These are phyloP conservation scores for Penicillium sp. DNA, from an alignment of 2,329 filamentous ascomycete genomes.

Conservation along the genomic window DNA sequence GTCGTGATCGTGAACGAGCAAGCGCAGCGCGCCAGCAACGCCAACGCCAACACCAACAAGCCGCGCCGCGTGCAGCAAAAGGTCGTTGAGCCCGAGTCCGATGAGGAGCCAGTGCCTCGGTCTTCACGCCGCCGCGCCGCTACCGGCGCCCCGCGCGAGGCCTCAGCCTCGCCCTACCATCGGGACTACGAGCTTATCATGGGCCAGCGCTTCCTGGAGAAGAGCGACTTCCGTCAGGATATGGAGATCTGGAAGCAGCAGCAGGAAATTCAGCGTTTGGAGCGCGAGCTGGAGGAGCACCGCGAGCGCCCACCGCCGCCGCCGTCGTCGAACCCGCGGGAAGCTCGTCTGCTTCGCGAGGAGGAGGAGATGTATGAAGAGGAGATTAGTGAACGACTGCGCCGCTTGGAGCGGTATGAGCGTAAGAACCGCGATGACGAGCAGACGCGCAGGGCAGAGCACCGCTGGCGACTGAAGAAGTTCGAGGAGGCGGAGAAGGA, in stretches of 20 bases:
- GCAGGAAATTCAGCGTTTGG: constrained; percentile 37
- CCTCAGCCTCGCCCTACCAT: constrained; percentile 28
- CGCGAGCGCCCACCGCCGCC: constrained; percentile 16
- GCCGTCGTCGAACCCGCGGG: constrained; percentile 7
- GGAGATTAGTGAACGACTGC: constrained; percentile 40
- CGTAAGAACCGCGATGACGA: constrained; percentile 29
- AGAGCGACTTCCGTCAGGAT: constrained; percentile 35
- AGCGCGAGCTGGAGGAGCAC: constrained; percentile 32
- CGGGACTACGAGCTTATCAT: constrained; percentile 38
- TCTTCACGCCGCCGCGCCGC: constrained; percentile 17
- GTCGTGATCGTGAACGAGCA: constrained; percentile 38
- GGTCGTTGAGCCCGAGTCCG: constrained; percentile 23
- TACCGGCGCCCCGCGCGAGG: constrained; percentile 17
- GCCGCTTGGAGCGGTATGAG: constrained; percentile 37
- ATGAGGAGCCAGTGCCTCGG: constrained; percentile 31
- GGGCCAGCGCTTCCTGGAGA: constrained; percentile 35
- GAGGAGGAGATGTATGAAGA: constrained; percentile 47
- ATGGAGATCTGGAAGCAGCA: constrained; percentile 36
- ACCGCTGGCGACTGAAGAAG: constrained; percentile 18
- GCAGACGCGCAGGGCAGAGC: constrained; percentile 18
- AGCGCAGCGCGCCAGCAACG: constrained; percentile 26
- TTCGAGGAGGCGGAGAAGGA: constrained; percentile 33
- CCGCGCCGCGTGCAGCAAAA: constrained; percentile 24
- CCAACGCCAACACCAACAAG: constrained; percentile 29
- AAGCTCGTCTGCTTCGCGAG: constrained; percentile 27